Evolutionary conservation across 176 grass and related monocot species (phyloP).

Genomic region (Cenchrus fungigraminus): DNA sequence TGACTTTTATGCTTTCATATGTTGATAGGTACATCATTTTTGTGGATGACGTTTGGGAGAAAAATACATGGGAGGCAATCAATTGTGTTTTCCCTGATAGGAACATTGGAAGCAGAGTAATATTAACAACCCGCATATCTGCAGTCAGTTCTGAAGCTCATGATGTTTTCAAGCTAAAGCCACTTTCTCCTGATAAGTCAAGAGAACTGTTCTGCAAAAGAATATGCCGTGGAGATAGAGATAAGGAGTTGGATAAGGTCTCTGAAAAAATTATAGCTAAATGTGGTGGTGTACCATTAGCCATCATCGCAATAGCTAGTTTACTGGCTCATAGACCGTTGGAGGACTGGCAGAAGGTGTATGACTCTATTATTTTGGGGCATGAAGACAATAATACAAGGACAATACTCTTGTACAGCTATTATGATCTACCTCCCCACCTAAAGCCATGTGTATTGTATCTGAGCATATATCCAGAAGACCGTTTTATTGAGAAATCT

Average conservation of each 20-base stretch:
- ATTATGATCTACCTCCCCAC: background rate
- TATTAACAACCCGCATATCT: too few relatives aligned
- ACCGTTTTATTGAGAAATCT: background rate
- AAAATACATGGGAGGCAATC: too few relatives aligned
- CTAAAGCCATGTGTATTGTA: background rate
- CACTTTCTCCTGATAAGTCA: background rate
- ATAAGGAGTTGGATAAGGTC: background rate
- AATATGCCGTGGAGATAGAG: background rate
- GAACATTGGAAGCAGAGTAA: too few relatives aligned
- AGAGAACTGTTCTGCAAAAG: background rate
- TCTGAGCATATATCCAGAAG: background rate
- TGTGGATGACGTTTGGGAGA: too few relatives aligned
- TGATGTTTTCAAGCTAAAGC: background rate
- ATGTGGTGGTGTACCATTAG: conserved; percentile 9
- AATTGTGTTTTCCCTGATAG: too few relatives aligned
- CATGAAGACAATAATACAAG: background rate
- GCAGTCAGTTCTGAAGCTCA: too few relatives aligned
- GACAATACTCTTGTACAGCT: background rate
- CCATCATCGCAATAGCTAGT: conserved; percentile 6
- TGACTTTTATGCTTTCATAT: too few relatives aligned
- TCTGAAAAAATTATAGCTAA: background rate
- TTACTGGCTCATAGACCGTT: background rate
- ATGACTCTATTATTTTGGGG: background rate
- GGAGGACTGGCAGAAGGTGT: background rate
- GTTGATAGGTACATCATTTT: too few relatives aligned